Evolutionary conservation across 2,329 filamentous ascomycete species (phyloP), one percentile per base, ranked within the genome.

Genomic region (Diaporthe helianthi): DNA sequence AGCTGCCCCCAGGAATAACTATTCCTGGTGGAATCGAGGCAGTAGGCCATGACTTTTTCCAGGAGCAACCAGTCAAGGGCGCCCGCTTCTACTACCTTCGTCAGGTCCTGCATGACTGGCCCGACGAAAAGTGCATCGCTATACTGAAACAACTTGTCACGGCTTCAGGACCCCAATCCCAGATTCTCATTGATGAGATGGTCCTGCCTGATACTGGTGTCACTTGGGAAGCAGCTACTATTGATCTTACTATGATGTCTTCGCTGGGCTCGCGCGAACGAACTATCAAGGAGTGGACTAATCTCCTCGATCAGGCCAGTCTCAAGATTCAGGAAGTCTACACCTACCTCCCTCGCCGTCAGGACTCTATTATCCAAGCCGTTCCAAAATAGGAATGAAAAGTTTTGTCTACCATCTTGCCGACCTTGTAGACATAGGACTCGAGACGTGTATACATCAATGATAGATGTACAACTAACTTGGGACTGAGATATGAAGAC

Each of bases 171-270:
- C 67, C 73, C 0, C 76, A 78, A 5, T 82, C 80, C 0, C 73
- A 75, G 17, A 76, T 84, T 26, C 70, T 84, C 26, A 80, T 84
- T 60, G 79, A 82, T 65, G 83, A 84, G n/a, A 76, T 80, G 26
- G 79, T 83, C 4, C 53, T 84, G 10, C 80, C 81, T 1, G 73
- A 81, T 33, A 72, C 54, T 4, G 76, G 76, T 4, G 78, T 75
- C 1, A 73, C 77, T 31, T 79, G 74, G 73, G 71, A 78, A 49
- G 75, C 78, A 1, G 72, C 78, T 1, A 72, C 74, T 13, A 67
- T 78, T 12, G 82, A 84, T 69, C 31, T 83, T 8, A 75, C 72
- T 2, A 81, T 83, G 79, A 78, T 81, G 76, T 36, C 76, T 1
- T 67, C 71, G 0, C 71, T 81, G 7, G 80, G 72, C 3, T 74